phyloP scores from a whole-genome alignment of 805 yeast species.

The Nakazawaea sp. region DNA sequence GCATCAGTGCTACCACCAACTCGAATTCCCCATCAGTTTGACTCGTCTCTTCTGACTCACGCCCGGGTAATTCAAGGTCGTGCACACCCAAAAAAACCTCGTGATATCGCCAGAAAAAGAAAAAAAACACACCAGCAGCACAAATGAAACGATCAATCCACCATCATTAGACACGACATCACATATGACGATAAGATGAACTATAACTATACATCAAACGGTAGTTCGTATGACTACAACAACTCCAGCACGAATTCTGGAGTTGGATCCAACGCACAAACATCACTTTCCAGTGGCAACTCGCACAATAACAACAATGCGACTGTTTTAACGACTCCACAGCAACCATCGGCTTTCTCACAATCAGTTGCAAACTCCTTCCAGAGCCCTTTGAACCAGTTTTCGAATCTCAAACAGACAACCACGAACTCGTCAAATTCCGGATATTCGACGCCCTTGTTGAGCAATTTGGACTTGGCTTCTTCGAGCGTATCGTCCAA shows the following conservation, averaged over 20 bases:
- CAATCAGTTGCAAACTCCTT: neutral
- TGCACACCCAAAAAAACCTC: neutral
- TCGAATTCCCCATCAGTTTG: too few species aligned
- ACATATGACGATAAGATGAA: conserved; percentile 1
- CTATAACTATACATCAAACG: conserved; percentile 4
- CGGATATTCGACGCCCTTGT: conserved; percentile 4
- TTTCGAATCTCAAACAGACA: conserved; percentile 1
- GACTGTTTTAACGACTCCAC: neutral
- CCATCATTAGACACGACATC: neutral
- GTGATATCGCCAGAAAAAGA: too few species aligned
- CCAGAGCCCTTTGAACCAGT: conserved; percentile 7
- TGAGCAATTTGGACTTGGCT: conserved; percentile 1
- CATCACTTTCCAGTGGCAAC: conserved; percentile 1
- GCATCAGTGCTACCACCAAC: too few species aligned
- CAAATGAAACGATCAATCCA: neutral
- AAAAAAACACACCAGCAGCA: neutral
- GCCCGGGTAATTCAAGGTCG: too few species aligned
- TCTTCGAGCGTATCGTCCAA: neutral
- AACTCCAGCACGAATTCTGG: too few species aligned
- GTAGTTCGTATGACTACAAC: too few species aligned
- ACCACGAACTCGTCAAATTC: conserved; percentile 3
- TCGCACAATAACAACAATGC: neutral
- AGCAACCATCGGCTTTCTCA: neutral
- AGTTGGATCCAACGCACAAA: too few species aligned
- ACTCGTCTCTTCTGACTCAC: too few species aligned